These are phyloP conservation scores for Lepraria neglecta DNA, from an alignment of 495 filamentous ascomycete species.

Conservation along the genomic window DNA sequence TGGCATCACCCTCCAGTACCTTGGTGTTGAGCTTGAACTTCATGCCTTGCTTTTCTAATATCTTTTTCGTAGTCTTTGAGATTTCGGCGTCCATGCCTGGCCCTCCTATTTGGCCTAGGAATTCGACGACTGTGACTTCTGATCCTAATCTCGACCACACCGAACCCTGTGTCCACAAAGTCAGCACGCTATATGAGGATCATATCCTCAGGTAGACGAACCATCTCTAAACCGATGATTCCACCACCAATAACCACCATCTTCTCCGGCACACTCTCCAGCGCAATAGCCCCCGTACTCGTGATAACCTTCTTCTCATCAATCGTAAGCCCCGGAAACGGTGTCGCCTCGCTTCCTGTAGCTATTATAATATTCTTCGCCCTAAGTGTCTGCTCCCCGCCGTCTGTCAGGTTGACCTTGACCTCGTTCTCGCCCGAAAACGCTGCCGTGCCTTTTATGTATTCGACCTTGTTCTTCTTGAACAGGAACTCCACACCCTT, in stretches of 20 bases:
- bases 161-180: constrained; percentile 53
- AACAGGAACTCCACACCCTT: constrained; percentile 97
- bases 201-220: constrained; percentile 28
- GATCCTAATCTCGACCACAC: constrained; percentile 92
- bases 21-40: constrained; percentile 98
- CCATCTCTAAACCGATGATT: constrained; percentile 98
- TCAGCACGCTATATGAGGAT: constrained; percentile 24
- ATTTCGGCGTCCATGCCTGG: constrained; percentile 97
- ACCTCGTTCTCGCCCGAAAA: constrained; percentile 87
- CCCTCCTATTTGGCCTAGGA: constrained; percentile 90
- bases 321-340: constrained; percentile 90
- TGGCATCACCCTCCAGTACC: constrained; percentile 78
- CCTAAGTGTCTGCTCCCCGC: constrained; percentile 74
- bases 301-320: constrained; percentile 97
- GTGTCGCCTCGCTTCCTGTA: constrained; percentile 88
- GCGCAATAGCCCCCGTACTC: constrained; percentile 86
- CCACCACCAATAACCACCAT: constrained; percentile 97
- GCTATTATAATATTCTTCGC: constrained; percentile 98
- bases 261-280: constrained; percentile 89
- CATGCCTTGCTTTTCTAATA: constrained; percentile 92
- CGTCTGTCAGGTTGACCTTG: constrained; percentile 81
- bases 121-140: constrained; percentile 96
- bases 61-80: constrained; percentile 85
- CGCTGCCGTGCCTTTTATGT: constrained; percentile 83
- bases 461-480: constrained; percentile 98